These are phyloP conservation scores for Polymyxa betae DNA, from an alignment of 208 protist species.

Conservation along the genomic window DNA sequence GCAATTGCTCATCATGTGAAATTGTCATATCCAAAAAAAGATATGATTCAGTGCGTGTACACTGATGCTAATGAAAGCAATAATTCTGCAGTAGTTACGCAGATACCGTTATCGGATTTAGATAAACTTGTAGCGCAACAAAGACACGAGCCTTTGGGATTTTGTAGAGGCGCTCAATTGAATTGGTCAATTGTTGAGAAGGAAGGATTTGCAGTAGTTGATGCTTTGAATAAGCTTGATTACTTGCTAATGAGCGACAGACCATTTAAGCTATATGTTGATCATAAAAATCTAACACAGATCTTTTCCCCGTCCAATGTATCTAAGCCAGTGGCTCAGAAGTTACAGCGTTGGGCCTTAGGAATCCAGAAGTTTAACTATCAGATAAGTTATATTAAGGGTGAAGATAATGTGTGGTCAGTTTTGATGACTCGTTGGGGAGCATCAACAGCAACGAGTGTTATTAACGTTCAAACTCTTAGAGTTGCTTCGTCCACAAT, in stretches of 20 bases:
- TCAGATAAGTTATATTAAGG: too few relatives aligned
- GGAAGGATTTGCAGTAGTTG: too few relatives aligned
- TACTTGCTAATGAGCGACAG: neutral
- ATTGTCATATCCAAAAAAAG: neutral
- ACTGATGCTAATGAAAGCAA: neutral
- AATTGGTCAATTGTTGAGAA: too few relatives aligned
- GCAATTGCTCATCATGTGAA: neutral
- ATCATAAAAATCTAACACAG: neutral
- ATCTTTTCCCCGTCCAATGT: neutral
- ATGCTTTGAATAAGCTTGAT: too few relatives aligned
- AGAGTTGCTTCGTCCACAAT: too few relatives aligned
- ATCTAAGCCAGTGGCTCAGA: too few relatives aligned
- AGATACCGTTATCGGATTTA: neutral
- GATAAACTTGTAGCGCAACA: neutral
- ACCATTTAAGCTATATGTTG: neutral
- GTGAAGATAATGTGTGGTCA: too few relatives aligned
- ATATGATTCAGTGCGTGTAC: slow-evolving; percentile 6
- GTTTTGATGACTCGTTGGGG: too few relatives aligned
- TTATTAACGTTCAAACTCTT: too few relatives aligned
- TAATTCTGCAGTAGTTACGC: neutral
- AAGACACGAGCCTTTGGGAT: neutral
- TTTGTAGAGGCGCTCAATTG: neutral
- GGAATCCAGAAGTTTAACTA: too few relatives aligned
- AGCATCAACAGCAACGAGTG: too few relatives aligned
- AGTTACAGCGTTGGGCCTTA: too few relatives aligned